Percentiles rank a stretch among this genome's conserved stretches.
Conservation (phyloP, 768 basidiomycete genomes). For the Gymnopilus junonius region DNA sequence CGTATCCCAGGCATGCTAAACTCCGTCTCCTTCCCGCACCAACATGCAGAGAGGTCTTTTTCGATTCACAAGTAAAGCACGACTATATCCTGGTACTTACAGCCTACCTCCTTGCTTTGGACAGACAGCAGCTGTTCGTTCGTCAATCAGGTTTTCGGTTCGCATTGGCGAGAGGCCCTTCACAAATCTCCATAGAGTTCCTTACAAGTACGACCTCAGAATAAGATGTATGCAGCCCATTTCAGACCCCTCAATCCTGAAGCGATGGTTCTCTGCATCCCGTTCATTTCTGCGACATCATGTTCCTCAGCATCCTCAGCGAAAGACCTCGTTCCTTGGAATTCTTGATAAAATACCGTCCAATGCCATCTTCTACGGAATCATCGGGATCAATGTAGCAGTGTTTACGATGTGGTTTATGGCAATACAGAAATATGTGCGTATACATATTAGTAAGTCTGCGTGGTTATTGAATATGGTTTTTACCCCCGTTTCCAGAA, state of each 20-base stretch:
- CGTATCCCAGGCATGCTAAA: background rate
- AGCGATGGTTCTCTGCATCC: conserved; percentile 26
- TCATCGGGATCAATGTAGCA: conserved; percentile 64
- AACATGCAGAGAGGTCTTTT: background rate
- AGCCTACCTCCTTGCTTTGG: background rate
- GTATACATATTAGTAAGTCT: background rate
- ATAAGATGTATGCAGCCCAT: background rate
- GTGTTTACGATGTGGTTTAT: conserved; percentile 66
- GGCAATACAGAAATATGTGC: conserved; percentile 42
- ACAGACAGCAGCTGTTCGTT: background rate
- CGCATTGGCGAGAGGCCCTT: background rate
- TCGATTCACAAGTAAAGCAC: background rate
- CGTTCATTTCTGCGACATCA: conserved; percentile 23
- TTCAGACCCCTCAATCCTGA: background rate
- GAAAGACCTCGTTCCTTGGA: conserved; percentile 23
- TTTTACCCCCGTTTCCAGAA: conserved; percentile 26
- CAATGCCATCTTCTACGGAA: conserved; percentile 59
- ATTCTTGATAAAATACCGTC: conserved; percentile 60
- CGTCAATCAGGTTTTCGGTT: background rate
- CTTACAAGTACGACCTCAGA: background rate
- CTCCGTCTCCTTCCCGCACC: background rate
- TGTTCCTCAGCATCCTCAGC: conserved; percentile 13
- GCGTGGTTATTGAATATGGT: background rate
- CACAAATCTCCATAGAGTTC: too few relatives aligned
- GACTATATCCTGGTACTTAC: background rate